phyloP scores from a whole-genome alignment of 169 alveolate genomes.

The Babesia bovis region DNA sequence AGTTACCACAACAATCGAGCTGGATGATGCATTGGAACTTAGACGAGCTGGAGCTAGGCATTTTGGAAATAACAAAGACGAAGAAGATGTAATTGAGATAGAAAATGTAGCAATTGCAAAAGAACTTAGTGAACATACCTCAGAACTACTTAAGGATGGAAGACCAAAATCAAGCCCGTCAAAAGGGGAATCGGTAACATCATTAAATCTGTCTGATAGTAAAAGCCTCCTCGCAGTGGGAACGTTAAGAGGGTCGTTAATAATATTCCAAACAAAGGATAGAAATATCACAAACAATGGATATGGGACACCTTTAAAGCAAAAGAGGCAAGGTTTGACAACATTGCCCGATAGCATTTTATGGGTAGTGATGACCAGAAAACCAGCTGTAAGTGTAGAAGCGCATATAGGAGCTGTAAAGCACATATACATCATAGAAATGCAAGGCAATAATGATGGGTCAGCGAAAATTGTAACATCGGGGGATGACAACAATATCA shows the following conservation, averaged over 20 bases:
- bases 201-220: background rate
- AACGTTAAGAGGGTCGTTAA: background rate
- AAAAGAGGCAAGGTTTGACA: background rate
- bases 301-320: background rate
- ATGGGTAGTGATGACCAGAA: constrained; percentile 15
- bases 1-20: background rate
- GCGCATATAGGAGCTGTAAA: constrained; percentile 11
- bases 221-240: constrained; percentile 12
- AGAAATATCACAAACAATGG: background rate
- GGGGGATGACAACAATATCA: background rate
- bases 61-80: background rate
- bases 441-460: background rate
- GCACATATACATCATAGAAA: background rate
- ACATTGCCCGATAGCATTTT: background rate
- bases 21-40: background rate
- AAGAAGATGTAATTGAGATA: constrained; percentile 10
- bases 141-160: constrained; percentile 3
- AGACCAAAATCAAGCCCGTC: background rate
- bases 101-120: background rate
- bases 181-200: constrained; percentile 6
- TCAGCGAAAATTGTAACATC: constrained; percentile 4
- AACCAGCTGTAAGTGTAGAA: background rate
- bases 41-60: background rate
- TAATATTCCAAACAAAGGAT: background rate
- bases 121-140: background rate